Evolutionary conservation across 257 asterid genomes (phyloP), one percentile per base, ranked within the genome.

Genomic region (Euphrasia confusa): DNA sequence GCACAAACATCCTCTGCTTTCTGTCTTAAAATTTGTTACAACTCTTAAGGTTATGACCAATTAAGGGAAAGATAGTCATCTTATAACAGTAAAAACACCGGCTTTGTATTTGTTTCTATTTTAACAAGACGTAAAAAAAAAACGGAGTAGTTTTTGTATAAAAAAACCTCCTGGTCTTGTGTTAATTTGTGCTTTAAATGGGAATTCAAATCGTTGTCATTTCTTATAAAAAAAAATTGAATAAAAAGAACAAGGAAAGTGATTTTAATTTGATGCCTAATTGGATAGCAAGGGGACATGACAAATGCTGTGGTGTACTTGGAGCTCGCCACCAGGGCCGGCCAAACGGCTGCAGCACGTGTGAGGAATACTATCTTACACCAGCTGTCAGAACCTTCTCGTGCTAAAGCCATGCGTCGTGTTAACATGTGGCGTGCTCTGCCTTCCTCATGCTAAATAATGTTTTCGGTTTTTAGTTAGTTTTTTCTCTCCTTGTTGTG

Each of bases 241-340:
- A 35, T 5, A 35, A 35, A 35, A 35, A 1, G 10, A 35, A 58
- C 4, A 7, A 48, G 48, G 2, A 12, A 50, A 65, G 62, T 68
- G 68, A 61, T 65, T 45, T 39, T 49, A 52, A 17, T 66, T 4
- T 49, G 35, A 71, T 66, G 56, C n/a, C n/a, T 47, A 13, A 45
- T 68, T 67, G 70, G 48, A 65, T 84, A 89, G 96, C 89, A 84
- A 82, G 87, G 90, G 62, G 86, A 86, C 58, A 76, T 79, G 84
- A 71, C 78, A 75, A 82, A 79, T 68, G 94, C 97, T 28, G 77
- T 80, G 70, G 83, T 82, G 60, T 89, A 89, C 69, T 66, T 89
- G 70, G 96, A 89, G 74, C 85, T 89, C 49, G 93, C 95, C 18
- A 69, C 68, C 0, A 80, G 94, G 59, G 83, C 86, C 11, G 96